These are phyloP conservation scores for Aspergillus nanangensis DNA, from an alignment of 495 filamentous ascomycete genomes.

Conservation along the genomic window DNA sequence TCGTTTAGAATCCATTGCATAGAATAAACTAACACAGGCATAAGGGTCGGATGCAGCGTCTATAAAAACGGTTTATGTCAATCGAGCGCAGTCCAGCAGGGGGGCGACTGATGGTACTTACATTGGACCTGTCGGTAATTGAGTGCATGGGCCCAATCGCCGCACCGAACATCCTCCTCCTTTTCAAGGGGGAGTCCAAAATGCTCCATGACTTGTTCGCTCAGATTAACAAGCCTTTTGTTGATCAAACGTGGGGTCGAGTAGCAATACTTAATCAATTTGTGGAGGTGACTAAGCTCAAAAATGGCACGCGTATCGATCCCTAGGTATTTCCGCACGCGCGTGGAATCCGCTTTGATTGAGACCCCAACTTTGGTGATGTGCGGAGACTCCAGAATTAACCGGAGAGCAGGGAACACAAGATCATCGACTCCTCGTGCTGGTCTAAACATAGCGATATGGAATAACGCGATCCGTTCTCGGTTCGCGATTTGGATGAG, in stretches of 20 bases:
- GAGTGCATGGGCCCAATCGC: slow-evolving; percentile 66
- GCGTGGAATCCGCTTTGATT: slow-evolving; percentile 67
- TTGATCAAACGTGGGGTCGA: slow-evolving; percentile 53
- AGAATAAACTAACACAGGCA: slow-evolving; percentile 68
- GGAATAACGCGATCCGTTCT: slow-evolving; percentile 76
- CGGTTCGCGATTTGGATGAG: slow-evolving; percentile 77
- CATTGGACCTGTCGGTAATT: slow-evolving; percentile 66
- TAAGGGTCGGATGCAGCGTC: slow-evolving; percentile 85
- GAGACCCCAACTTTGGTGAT: slow-evolving; percentile 76
- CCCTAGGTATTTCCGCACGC: slow-evolving; percentile 60
- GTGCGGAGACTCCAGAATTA: slow-evolving; percentile 63
- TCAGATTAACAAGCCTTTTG: slow-evolving; percentile 60
- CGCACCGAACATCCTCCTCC: slow-evolving; percentile 57
- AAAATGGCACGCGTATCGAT: slow-evolving; percentile 63
- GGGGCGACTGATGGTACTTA: slow-evolving; percentile 32
- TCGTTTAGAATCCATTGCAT: slow-evolving; percentile 63
- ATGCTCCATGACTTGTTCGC: slow-evolving; percentile 63
- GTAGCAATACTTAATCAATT: slow-evolving; percentile 59
- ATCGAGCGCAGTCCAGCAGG: not conserved
- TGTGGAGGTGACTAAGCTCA: slow-evolving; percentile 78
- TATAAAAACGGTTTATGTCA: slow-evolving; percentile 20
- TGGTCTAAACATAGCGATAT: slow-evolving; percentile 60
- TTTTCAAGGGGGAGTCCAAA: slow-evolving; percentile 76
- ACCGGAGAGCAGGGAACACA: slow-evolving; percentile 63
- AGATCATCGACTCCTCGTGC: slow-evolving; percentile 43